Evolutionary conservation across 352 stramenopile genomes (phyloP), one percentile per base, ranked within the genome.

Genomic region (Aphanomyces invadans): DNA sequence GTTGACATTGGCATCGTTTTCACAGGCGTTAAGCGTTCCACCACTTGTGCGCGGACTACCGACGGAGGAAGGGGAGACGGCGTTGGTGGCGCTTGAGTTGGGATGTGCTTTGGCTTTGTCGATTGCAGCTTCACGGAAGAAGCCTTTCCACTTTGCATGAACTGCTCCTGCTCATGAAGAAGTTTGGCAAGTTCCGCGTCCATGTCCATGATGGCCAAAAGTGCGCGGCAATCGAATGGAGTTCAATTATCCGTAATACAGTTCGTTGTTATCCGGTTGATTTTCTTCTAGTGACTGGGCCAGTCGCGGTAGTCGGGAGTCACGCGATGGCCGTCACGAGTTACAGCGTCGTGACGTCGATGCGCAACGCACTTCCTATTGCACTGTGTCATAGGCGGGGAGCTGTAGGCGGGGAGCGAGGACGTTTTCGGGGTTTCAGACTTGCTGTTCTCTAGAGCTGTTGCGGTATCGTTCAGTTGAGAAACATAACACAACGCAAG

Each of bases 141-240:
- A 39, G 38, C 60, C 33, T 67, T 67, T 28, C 60, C 60, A 33
- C 60, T 46, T 44, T 73, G 73, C 54, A 91, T 70, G 39, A 94
- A 94, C 32, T 78, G 71, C 70, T 94, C 85, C 72, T 94, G 85
- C 65, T 94, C 85, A 39, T 81, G 77, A 21, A 94, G 73, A 39
- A 94, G 79, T 65, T 82, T 80, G 72, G 83, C 78, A 29, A 94
- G 68, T 59, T 94, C 85, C 28, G 76, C 80, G 52, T 94, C 82
- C 69, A 93, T 72, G 66, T 93, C 79, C 33, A 92, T 70, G 3
- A 70, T 69, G 5, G 53, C n/a, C 11, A 31, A 25, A 23, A 54
- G 10, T 54, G 15, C 39, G 21, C 17, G 17, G 17, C 15, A 48
- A 1, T 15, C 39, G 26, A 48, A 62, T 62, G 31, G 25, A 46